Evolutionary conservation across 148 eudicot genomes (phyloP), one percentile per base, ranked within the genome.

Genomic region (Beta vulgaris): DNA sequence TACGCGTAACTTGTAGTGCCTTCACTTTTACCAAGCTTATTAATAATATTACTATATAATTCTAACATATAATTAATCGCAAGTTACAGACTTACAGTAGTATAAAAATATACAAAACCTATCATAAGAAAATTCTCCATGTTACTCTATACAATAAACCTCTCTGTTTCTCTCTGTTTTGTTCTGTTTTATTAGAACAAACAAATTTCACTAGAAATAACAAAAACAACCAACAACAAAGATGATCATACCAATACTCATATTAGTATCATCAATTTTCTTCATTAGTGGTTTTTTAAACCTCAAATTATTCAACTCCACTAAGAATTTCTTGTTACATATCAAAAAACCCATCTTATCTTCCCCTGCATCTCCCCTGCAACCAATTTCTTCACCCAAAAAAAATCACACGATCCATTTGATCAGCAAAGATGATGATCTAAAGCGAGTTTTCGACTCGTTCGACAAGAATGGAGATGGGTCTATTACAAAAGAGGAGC

Each of bases 391-490:
- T 19, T 19, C 64, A 26, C 44, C 61, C 43, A 31, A 43, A 11
- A 13, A 23, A n/a, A 39, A 28, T 14, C 65, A 9, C 4, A 54
- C 36, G 14, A 3, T n/a, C 42, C 37, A 13, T n/a, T 2, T 67
- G 43, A 37, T 13, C 14, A 64, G 23, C 44, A 76, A 74, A 21
- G 46, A 54, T 11, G 71, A 31, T 23, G 86, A 82, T 55, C 80
- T 91, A 0, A 86, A 77, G 79, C 71, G 69, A 59, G 87, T 90
- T 7, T 92, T 92, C 66, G 79, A 84, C 2, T 86, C 88, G n/a
- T 92, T 92, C 46, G 97, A 90, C 85, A 90, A 86, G 88, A 87
- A 92, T 77, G 71, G 78, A 31, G 98, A 92, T 42, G 98, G 98
- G 64, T 90, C 75, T 67, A 84, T 92, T 59, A 85, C 98, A 8